Evolutionary conservation across 345 rosid species (phyloP).

Genomic region (Lumnitzera racemosa): DNA sequence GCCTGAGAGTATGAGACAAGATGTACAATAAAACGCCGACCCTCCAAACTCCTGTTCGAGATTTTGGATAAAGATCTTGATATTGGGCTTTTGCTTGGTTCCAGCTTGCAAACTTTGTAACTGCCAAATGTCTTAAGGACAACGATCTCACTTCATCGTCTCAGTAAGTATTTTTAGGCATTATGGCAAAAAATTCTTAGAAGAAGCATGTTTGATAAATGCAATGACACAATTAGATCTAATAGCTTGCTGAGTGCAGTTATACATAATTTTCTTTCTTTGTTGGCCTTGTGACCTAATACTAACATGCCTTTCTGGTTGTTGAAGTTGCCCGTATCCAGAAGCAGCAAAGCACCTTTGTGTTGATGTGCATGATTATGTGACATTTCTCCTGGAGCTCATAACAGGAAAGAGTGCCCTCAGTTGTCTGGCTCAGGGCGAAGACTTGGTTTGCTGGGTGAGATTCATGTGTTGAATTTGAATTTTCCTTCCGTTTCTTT

Average conservation of each 20-base stretch:
- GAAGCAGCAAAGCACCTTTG: constrained; percentile 19
- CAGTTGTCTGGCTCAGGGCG: constrained; percentile 11
- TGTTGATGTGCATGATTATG: constrained; percentile 35
- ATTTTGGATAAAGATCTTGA: constrained; percentile 1
- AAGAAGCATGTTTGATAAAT: neutral
- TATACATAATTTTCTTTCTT: neutral
- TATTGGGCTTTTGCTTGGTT: constrained; percentile 3
- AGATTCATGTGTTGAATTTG: constrained; percentile 3
- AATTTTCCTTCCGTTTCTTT: neutral
- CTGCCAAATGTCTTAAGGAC: constrained; percentile 27
- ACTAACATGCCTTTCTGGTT: neutral
- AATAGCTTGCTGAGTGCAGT: neutral
- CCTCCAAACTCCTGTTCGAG: neutral
- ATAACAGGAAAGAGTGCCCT: constrained; percentile 31
- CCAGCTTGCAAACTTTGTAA: constrained; percentile 33
- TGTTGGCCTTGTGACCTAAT: neutral
- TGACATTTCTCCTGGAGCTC: constrained; percentile 35
- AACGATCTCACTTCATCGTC: constrained; percentile 9
- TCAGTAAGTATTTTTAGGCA: constrained; percentile 19
- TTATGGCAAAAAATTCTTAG: neutral
- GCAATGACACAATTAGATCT: neutral
- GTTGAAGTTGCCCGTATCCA: constrained; percentile 4
- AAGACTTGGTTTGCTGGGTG: constrained; percentile 34
- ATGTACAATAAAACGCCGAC: neutral
- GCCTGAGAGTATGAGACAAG: neutral